These are phyloP conservation scores for Adenanthera pavonina DNA, from an alignment of 306 rosid genomes.

Conservation along the genomic window DNA sequence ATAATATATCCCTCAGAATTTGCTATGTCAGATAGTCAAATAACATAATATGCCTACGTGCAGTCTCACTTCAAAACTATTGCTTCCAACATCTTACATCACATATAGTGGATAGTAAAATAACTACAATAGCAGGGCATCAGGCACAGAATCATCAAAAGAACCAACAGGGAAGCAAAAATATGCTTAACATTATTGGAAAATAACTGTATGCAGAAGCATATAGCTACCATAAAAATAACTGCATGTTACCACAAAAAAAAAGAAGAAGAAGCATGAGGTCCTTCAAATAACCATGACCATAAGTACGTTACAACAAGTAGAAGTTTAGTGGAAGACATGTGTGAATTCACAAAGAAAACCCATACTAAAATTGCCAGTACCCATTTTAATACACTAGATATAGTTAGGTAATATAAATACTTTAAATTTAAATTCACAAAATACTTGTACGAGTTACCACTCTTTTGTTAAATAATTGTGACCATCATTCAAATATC, in stretches of 20 bases:
- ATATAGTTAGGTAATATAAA: slow-evolving; percentile 4
- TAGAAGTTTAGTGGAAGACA: background rate
- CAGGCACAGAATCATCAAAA: slow-evolving; percentile 18
- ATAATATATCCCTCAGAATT: slow-evolving; percentile 32
- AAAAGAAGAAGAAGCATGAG: background rate
- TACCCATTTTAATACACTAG: slow-evolving; percentile 21
- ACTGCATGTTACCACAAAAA: too few relatives aligned
- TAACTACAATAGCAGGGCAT: slow-evolving; percentile 13
- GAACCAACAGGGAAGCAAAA: slow-evolving; percentile 28
- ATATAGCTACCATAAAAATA: too few relatives aligned
- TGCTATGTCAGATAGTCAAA: slow-evolving; percentile 22
- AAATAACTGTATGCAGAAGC: slow-evolving; percentile 2
- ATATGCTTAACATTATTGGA: slow-evolving; percentile 17
- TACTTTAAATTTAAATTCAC: background rate
- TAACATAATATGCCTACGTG: background rate
- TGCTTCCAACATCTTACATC: background rate
- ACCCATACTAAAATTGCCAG: background rate
- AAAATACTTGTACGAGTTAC: slow-evolving; percentile 20
- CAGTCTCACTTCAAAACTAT: slow-evolving; percentile 27
- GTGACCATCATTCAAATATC: slow-evolving; percentile 17
- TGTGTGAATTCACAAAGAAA: background rate
- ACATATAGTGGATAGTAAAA: slow-evolving; percentile 18
- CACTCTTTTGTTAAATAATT: slow-evolving; percentile 17
- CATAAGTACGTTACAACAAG: background rate
- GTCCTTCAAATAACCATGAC: slow-evolving; percentile 20